phyloP scores from a whole-genome alignment of 208 protist species.

The Trypanosoma scelopori region DNA sequence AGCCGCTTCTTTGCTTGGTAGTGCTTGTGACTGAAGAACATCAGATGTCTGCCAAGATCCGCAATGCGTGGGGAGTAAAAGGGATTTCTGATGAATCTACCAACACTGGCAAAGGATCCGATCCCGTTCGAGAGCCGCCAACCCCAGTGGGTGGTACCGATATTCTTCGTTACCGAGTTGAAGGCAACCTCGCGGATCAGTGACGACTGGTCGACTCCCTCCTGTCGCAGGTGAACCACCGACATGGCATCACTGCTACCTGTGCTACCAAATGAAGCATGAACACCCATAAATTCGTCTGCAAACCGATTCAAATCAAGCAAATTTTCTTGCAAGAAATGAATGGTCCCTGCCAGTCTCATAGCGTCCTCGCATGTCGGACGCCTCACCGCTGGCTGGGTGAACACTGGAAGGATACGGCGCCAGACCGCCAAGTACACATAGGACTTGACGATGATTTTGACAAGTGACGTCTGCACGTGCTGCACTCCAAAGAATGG shows the following conservation, averaged over 20 bases:
- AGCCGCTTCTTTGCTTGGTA: constrained; percentile 74
- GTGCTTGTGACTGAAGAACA: constrained; percentile 91
- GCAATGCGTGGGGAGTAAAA: constrained; percentile 87
- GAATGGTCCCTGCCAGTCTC: constrained; percentile 69
- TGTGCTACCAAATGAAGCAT: constrained; percentile 57
- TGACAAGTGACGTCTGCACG: constrained; percentile 82
- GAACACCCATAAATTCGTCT: constrained; percentile 58
- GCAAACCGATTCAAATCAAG: constrained; percentile 59
- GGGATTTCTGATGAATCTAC: constrained; percentile 86
- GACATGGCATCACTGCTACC: constrained; percentile 38
- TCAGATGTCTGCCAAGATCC: constrained; percentile 83
- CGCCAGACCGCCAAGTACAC: constrained; percentile 75
- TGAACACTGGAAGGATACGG: constrained; percentile 57
- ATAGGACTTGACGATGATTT: constrained; percentile 69
- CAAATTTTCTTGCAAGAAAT: constrained; percentile 75
- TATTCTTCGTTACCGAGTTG: constrained; percentile 77
- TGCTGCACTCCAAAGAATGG: constrained; percentile 86
- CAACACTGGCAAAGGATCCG: constrained; percentile 54
- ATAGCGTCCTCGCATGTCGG: constrained; percentile 76
- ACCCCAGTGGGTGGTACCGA: constrained; percentile 89
- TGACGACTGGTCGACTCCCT: constrained; percentile 62
- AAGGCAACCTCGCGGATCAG: constrained; percentile 86
- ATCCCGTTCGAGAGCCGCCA: constrained; percentile 81
- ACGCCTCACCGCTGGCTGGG: constrained; percentile 28
- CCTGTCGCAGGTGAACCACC: constrained; percentile 73